These are phyloP conservation scores for Phytophthora cactorum DNA, from an alignment of 352 stramenopile species.

Conservation along the genomic window DNA sequence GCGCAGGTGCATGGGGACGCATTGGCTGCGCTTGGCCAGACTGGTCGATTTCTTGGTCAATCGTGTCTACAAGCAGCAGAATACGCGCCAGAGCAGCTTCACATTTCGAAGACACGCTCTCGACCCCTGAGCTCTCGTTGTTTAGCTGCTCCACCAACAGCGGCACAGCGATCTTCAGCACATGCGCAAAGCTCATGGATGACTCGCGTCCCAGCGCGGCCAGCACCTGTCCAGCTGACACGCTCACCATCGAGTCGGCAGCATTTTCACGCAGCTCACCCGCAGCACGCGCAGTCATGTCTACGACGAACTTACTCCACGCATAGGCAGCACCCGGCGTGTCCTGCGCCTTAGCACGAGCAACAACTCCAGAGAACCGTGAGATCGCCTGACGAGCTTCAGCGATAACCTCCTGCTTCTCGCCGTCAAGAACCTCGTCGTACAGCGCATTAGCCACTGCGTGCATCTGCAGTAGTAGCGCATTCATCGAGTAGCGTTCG, in stretches of 20 bases:
- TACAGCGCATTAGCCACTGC: slow-evolving; percentile 73
- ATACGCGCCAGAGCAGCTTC: slow-evolving; percentile 74
- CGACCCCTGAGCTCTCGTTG: slow-evolving; percentile 34
- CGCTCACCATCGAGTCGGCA: slow-evolving; percentile 82
- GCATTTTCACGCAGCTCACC: slow-evolving; percentile 74
- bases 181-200: slow-evolving; percentile 67
- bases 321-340: slow-evolving; percentile 68
- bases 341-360: slow-evolving; percentile 61
- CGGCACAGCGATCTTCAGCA: slow-evolving; percentile 68
- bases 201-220: slow-evolving; percentile 74
- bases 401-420: slow-evolving; percentile 83
- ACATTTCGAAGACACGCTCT: slow-evolving; percentile 56
- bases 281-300: slow-evolving; percentile 69
- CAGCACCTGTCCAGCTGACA: slow-evolving; percentile 75
- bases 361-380: slow-evolving; percentile 67
- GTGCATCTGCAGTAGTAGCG: slow-evolving; percentile 76
- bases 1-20: slow-evolving; percentile 59
- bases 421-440: slow-evolving; percentile 84
- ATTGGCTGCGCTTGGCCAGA: slow-evolving; percentile 74
- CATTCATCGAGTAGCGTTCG: slow-evolving; percentile 81
- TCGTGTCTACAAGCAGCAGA: slow-evolving; percentile 79
- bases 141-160: slow-evolving; percentile 72
- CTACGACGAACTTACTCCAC: slow-evolving; percentile 88
- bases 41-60: slow-evolving; percentile 85
- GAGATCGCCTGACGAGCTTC: slow-evolving; percentile 68